Base-by-base conservation (phyloP, 1,139 yeast genomes). In the Hyphopichia khmerensis region DNA sequence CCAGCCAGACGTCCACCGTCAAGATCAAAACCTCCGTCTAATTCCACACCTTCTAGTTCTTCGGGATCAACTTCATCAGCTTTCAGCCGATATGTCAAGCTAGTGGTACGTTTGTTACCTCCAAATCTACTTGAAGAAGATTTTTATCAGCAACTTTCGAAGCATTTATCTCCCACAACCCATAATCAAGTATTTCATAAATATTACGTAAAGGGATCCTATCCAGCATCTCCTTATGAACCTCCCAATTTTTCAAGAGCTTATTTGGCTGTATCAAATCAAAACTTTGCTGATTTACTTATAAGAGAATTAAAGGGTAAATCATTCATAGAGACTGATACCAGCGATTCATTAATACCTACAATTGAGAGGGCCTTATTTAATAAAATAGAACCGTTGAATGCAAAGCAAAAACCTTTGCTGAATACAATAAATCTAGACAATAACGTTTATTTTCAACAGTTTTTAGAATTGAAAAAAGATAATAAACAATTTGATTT, bases 191-290 rank as follows among this genome's bases (percentile, higher is more conserved):
- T 26, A 26, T 26, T 26, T 13, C n/a, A 26, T 26, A 32, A 21
- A 8, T 60, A 60, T 36, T 60, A 52, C 39, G 56, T 54, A 10
- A 41, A 48, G 40, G 64, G 64, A 3, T 41, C 43, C 14, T 48
- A 50, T 39, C 54, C 61, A 2, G 37, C 39, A 9, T 50, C 47
- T 13, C 61, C 64, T 7, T 64, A 52, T 40, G 67, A 62, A 41
- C 38, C 51, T 11, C 69, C 69, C 0, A 43, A 47, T 5, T 63
- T 60, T 44, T 63, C 69, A 2, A 47, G 70, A 38, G 65, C 65
- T 5, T 65, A 65, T 44, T 29, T 65, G 7, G 45, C 46, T n/a
- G 60, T 65, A 41, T 49, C 49, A 21, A 48, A 48, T 31, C 48
- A 46, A 30, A 35, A 17, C 2, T 47, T 43, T 16, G 38, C 54